Percentiles rank a stretch among this genome's conserved stretches.
phyloP scores from a whole-genome alignment of 2,329 filamentous ascomycete genomes.

The Fusarium pseudonygamai region DNA sequence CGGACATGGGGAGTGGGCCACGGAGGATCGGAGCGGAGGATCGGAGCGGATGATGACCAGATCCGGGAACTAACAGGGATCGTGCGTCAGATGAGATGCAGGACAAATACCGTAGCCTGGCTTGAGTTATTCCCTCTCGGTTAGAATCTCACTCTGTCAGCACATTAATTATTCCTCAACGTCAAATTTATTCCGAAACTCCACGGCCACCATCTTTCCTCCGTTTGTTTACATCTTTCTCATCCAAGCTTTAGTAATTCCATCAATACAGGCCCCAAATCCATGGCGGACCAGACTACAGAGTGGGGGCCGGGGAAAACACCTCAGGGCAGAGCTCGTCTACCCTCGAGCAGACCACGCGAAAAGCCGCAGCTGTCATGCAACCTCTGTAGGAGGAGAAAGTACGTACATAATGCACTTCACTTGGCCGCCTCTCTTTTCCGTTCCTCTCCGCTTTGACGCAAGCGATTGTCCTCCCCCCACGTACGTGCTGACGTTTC shows the following conservation, averaged over 20 bases:
- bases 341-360: conserved; percentile 4
- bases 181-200: not conserved
- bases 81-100: not conserved
- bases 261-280: too few relatives aligned
- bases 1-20: not conserved
- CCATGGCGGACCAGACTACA: not conserved
- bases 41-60: conserved; percentile 14
- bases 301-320: conserved; percentile 2
- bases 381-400: conserved; percentile 14
- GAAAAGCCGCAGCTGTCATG: conserved; percentile 17
- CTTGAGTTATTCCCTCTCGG: not conserved
- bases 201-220: not conserved
- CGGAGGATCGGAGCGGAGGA: conserved; percentile 15
- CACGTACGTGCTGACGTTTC: not conserved
- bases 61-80: conserved; percentile 21
- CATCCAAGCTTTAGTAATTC: not conserved
- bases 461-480: not conserved
- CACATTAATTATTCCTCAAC: not conserved
- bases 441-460: not conserved
- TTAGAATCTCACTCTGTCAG: not conserved
- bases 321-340: not conserved
- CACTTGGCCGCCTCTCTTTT: not conserved
- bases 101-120: not conserved
- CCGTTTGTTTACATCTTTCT: not conserved
- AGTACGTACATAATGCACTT: not conserved